Evolutionary conservation across 2,329 filamentous ascomycete genomes (phyloP), one percentile per base, ranked within the genome.

Genomic region (Fusarium graminum): DNA sequence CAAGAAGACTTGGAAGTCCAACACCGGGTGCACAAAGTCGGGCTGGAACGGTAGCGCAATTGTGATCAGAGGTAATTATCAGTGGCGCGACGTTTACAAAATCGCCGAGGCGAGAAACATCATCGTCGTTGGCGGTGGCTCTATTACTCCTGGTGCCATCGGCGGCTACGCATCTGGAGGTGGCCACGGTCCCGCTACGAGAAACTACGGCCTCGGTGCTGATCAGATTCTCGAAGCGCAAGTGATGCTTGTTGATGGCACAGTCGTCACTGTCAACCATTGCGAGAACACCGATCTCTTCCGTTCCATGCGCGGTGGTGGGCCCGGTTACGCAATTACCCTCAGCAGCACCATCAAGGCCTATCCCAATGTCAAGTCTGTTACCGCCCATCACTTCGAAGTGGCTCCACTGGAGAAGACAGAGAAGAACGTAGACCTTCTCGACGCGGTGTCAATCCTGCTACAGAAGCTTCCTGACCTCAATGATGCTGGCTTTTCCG

Each of bases 51-150:
- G 59, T 0, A 67, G 50, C 1, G 46, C 63, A 3, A 60, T 67
- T 30, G 64, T 38, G 7, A 64, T 67, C 7, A 46, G 67, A 2
- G 64, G 64, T 2, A 51, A 59, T 16, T 67, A 67, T 0, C 64
- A 67, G 2, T 67, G 64, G 64, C 64, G 64, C 2, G 59, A 67
- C 19, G 64, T 67, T 0, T 67, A 67, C 45, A 55, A 67, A 16
- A 49, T 67, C 0, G 64, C 64, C 4, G 17, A 64, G 34, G 59
- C 54, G 12, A 67, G 55, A 1, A 60, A 56, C 36, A 53, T 64
- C 2, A 67, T 67, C 4, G 63, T 59, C 1, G 64, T 67, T 10
- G 64, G 64, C 2, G 64, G 64, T 1, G 64, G 64, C 11, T 63
- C 64, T 7, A 34, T 67, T 11, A 50, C 64, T 2, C 64, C 64